Base-by-base conservation (phyloP, 306 rosid genomes). In the Lathyrus oleraceus region DNA sequence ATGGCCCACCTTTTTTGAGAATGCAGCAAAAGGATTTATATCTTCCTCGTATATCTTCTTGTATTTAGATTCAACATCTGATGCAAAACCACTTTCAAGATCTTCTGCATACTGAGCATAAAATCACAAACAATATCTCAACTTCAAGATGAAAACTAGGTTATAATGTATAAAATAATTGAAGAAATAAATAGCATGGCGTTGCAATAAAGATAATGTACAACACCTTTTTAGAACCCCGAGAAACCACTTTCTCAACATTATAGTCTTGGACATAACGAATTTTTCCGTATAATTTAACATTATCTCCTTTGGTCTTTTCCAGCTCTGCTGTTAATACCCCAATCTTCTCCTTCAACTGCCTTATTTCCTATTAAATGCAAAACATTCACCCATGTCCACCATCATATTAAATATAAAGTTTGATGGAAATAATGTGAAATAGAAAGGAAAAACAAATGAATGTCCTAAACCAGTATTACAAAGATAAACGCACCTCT, bases 201-300 rank as follows among this genome's bases (percentile, higher is more conserved):
- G 63, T 58, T 44, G 19, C 28, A 52, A 64, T 47, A 64, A 62
- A 81, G 45, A 56, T 44, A 67, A 44, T 61, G 38, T 52, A 68
- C 19, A 75, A 70, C 40, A 91, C 99, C 99, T 91, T 94, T 81
- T 82, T 94, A 30, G 97, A 88, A 67, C 99, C 97, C 84, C 99
- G 81, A 40, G 97, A 94, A 63, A 88, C 89, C 59, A 94, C 99
- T 88, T 91, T 91, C 77, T 91, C 99, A 65, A 12, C 84, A 76
- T 87, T 94, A 85, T 94, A 94, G 81, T 94, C 97, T 82, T 94
- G 99, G 27, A 91, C 97, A 76, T 94, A 94, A 51, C 96, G 99
- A 73, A 94, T 94, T 89, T 91, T 94, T 75, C 99, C 99, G 8
- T 91, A 94, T 36, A 94, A 91, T 79, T 94, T 91, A 71, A 94